Evolutionary conservation across 305 asterid genomes (phyloP).

Genomic region (Euphrasia arctica): DNA sequence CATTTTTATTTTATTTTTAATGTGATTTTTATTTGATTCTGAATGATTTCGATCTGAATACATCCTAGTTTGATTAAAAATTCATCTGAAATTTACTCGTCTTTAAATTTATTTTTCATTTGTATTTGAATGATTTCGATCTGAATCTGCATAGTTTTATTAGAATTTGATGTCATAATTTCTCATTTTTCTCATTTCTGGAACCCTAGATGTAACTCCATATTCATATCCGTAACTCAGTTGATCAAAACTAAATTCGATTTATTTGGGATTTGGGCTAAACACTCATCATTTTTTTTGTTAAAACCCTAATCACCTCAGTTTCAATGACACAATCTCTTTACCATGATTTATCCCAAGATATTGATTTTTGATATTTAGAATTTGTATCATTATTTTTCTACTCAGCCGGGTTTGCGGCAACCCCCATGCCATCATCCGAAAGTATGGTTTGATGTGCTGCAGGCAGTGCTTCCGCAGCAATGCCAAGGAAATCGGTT

Average conservation of each 20-base stretch:
- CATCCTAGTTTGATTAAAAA: neutral
- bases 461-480: constrained; percentile 83
- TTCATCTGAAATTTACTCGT: neutral
- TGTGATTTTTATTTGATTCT: neutral
- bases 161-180: neutral
- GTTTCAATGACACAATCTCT: neutral
- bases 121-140: neutral
- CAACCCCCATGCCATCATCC: constrained; percentile 61
- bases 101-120: neutral
- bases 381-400: neutral
- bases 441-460: constrained; percentile 74
- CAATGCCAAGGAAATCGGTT: constrained; percentile 70
- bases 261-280: no score
- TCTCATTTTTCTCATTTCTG: neutral
- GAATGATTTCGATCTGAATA: neutral
- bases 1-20: neutral
- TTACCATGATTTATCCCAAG: neutral
- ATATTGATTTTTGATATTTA: neutral
- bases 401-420: constrained; percentile 64
- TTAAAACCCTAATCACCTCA: neutral
- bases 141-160: no score
- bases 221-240: no score
- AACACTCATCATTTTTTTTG: neutral
- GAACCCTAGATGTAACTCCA: neutral
- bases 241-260: no score